Percentiles rank a stretch among this genome's conserved stretches.
Conservation (phyloP, 1,284 basidiomycete genomes). For the Cryptococcus sp. region DNA sequence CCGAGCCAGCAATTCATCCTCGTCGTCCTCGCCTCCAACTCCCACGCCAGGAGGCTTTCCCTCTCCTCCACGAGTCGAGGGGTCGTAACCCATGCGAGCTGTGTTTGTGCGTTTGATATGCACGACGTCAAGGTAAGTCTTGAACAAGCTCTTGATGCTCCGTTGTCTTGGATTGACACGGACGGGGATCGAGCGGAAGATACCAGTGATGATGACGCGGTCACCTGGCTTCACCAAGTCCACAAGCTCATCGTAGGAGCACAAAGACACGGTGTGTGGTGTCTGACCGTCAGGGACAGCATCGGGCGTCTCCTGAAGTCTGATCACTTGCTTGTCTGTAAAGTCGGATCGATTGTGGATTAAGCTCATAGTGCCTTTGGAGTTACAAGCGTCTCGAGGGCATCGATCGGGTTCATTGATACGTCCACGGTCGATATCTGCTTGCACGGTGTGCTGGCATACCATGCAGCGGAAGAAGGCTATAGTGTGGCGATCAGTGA, state of each 20-base stretch:
- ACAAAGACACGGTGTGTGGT: constrained; percentile 92
- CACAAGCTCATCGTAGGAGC: constrained; percentile 95
- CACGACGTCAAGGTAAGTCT: constrained; percentile 94
- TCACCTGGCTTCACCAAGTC: constrained; percentile 95
- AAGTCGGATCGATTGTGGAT: constrained; percentile 98
- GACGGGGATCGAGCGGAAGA: constrained; percentile 92
- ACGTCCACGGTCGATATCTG: constrained; percentile 93
- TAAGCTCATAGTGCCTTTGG: constrained; percentile 85
- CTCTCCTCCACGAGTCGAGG: constrained; percentile 66
- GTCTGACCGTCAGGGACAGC: constrained; percentile 98
- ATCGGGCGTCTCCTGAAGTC: constrained; percentile 96
- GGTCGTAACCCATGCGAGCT: constrained; percentile 75
- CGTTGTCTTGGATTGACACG: constrained; percentile 89
- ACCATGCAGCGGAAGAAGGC: constrained; percentile 98
- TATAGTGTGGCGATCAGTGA: constrained; percentile 32
- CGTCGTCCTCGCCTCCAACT: constrained; percentile 80
- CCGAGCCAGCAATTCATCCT: constrained; percentile 58
- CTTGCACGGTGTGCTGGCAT: constrained; percentile 91
- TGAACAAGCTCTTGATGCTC: constrained; percentile 89
- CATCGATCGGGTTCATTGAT: constrained; percentile 91
- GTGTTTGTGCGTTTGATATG: constrained; percentile 78
- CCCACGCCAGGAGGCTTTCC: constrained; percentile 67
- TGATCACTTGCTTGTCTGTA: constrained; percentile 90
- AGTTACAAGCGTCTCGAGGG: constrained; percentile 86
- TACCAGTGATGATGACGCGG: constrained; percentile 84